Base-by-base conservation (phyloP, 148 eudicot species). In the Silene uniflora region DNA sequence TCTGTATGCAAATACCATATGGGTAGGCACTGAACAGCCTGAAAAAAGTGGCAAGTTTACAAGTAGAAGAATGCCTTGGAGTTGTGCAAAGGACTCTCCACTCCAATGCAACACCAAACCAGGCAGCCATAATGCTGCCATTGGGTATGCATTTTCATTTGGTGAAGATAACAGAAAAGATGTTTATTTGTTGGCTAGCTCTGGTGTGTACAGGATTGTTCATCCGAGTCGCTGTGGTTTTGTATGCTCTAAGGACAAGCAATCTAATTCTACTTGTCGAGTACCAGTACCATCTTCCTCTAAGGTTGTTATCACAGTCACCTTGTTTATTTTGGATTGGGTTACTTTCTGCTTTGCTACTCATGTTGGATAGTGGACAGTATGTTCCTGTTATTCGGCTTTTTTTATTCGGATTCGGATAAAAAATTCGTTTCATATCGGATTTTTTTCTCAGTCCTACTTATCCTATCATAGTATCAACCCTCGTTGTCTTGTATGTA, bases 141-240 rank as follows among this genome's bases (percentile, higher is more conserved):
- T 69, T 22, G 72, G 72, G 21, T 69, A 69, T 46, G 72, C 72
- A 69, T 69, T 69, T 69, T 69, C 72, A 23, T 69, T 69, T 69
- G 72, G 72, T 46, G 72, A 69, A 69, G 72, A 69, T 14, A 47
- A 47, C 58, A 47, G 72, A 47, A 69, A 69, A 49, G 72, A 69
- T 69, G 59, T 69, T 22, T 69, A 69, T 46, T 69, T 69, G 46
- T 49, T 69, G n/a, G 56, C 72, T 19, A 69, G 72, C 22, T 69
- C 72, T 6, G 72, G 72, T 69, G 72, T 69, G 56, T 69, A 69
- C 72, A 69, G 27, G 58, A 69, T 69, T 69, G 29, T 56, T 21
- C 32, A 46, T 10, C 72, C 72, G 23, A 47, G 32, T 49, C 72
- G 72, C 17, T 69, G 72, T 27, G 16, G 47, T 47, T 46, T 69